Evolutionary conservation across 1,284 basidiomycete genomes (phyloP).

Genomic region (Coniferiporia sulphurascens): DNA sequence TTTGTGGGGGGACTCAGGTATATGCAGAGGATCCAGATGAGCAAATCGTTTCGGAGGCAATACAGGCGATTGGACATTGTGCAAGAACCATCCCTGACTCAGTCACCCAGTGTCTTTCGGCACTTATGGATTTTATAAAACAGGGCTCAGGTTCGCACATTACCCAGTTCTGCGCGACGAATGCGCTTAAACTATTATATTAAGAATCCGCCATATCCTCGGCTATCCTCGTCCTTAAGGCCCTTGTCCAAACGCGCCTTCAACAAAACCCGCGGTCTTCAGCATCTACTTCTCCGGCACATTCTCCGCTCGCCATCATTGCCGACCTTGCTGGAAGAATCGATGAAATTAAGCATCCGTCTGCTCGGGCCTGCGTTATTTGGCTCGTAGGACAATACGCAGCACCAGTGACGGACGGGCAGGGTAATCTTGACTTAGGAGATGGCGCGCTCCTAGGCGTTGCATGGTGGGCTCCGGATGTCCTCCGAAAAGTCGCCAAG

Average conservation of each 20-base stretch:
- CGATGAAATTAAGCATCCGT: slow-evolving; percentile 72
- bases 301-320: slow-evolving; percentile 63
- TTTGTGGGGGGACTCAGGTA: slow-evolving; percentile 43
- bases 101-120: slow-evolving; percentile 63
- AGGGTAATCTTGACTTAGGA: slow-evolving; percentile 25
- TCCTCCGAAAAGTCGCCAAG: slow-evolving; percentile 72
- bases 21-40: slow-evolving; percentile 74
- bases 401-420: slow-evolving; percentile 27
- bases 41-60: slow-evolving; percentile 62
- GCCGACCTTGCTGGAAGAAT: slow-evolving; percentile 68
- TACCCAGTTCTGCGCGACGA: not conserved
- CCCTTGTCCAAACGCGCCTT: slow-evolving; percentile 70
- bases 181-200: not conserved
- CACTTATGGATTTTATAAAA: slow-evolving; percentile 73
- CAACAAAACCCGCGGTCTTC: slow-evolving; percentile 27
- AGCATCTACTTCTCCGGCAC: slow-evolving; percentile 30
- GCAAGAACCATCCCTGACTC: slow-evolving; percentile 65
- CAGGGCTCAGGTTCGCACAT: slow-evolving; percentile 47
- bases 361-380: slow-evolving; percentile 79
- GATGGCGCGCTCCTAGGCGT: slow-evolving; percentile 38
- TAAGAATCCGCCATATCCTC: slow-evolving; percentile 63
- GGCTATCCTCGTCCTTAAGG: slow-evolving; percentile 80
- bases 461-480: slow-evolving; percentile 78
- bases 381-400: slow-evolving; percentile 91
- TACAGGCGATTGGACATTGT: slow-evolving; percentile 75